phyloP scores from a whole-genome alignment of 2,329 filamentous ascomycete species.

The Phialophora expanda region DNA sequence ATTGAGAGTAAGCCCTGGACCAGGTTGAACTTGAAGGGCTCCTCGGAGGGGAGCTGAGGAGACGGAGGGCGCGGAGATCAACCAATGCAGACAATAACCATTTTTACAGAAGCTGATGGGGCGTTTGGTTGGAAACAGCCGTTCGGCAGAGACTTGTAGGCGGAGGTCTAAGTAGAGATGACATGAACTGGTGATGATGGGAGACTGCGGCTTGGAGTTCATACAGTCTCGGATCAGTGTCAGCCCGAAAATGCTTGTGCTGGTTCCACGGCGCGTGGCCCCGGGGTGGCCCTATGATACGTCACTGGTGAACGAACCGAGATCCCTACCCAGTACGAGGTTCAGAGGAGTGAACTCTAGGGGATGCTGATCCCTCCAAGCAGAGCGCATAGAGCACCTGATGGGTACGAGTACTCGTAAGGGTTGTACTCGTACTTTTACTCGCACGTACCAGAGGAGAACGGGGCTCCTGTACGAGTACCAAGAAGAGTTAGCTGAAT shows the following conservation, averaged over 20 bases:
- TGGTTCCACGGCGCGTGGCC: background rate
- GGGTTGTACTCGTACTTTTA: background rate
- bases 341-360: background rate
- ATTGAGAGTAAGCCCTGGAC: background rate
- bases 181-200: slow-evolving; percentile 1
- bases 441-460: background rate
- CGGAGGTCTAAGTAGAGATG: slow-evolving; percentile 1
- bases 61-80: slow-evolving; percentile 2
- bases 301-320: background rate
- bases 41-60: background rate
- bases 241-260: slow-evolving; percentile 4
- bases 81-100: background rate
- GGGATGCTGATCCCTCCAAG: background rate
- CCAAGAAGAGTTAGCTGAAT: slow-evolving; percentile 3
- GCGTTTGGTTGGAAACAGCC: background rate
- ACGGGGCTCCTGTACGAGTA: background rate
- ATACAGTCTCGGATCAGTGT: slow-evolving; percentile 11
- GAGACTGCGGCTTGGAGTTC: slow-evolving; percentile 5
- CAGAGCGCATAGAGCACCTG: background rate
- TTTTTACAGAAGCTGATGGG: background rate
- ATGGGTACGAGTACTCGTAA: background rate
- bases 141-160: slow-evolving; percentile 7
- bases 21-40: background rate
- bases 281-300: background rate
- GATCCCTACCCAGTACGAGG: background rate